phyloP scores from a whole-genome alignment of 1,284 basidiomycete species.

The Puccinia horiana region DNA sequence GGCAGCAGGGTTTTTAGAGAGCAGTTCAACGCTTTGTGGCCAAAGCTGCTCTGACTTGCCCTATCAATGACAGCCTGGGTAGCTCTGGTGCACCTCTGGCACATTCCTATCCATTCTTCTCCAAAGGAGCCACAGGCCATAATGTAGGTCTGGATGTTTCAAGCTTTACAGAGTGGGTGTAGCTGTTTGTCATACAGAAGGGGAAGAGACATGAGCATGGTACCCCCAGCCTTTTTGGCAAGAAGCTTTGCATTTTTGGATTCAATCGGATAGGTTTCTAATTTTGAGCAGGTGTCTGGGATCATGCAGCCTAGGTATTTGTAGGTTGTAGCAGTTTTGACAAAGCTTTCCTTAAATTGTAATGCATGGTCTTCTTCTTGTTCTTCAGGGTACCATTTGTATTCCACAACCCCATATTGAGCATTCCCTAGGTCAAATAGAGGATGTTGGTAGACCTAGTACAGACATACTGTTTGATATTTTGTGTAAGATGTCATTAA shows the following conservation, averaged over 20 bases:
- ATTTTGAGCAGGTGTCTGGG: not conserved
- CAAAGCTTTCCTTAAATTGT: too few relatives aligned
- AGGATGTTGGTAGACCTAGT: too few relatives aligned
- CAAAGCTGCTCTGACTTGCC: not conserved
- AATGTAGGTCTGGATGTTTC: not conserved
- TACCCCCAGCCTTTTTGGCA: not conserved
- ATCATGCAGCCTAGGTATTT: slow-evolving; percentile 9
- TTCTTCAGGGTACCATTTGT: too few relatives aligned
- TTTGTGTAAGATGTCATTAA: too few relatives aligned
- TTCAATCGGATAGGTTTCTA: not conserved
- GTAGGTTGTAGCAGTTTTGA: too few relatives aligned
- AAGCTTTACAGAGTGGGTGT: not conserved
- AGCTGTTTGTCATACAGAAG: not conserved
- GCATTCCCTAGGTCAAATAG: too few relatives aligned
- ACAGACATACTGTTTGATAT: too few relatives aligned
- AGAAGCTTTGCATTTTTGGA: not conserved
- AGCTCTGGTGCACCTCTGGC: not conserved
- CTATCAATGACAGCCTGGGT: not conserved
- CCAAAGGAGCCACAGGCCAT: not conserved
- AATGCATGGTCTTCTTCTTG: too few relatives aligned
- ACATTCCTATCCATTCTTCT: slow-evolving; percentile 6
- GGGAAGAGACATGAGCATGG: not conserved
- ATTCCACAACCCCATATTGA: too few relatives aligned
- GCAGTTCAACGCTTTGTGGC: not conserved
- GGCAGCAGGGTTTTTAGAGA: not conserved